These are phyloP conservation scores for Calonectria honghensis DNA, from an alignment of 2,329 filamentous ascomycete species.

Conservation along the genomic window DNA sequence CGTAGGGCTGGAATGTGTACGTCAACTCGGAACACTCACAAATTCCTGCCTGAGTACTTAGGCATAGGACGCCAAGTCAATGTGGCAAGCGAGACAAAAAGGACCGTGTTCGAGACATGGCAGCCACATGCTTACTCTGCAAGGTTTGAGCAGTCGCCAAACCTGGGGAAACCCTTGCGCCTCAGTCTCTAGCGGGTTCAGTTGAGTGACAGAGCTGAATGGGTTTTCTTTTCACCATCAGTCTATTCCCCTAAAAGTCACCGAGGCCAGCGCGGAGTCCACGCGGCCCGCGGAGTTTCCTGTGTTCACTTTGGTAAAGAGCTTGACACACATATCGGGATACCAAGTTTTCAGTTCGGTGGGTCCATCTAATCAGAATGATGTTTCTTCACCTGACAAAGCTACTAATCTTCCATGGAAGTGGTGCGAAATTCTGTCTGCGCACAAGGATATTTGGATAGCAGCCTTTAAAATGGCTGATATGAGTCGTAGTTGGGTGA, in stretches of 20 bases:
- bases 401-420: not conserved
- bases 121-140: not conserved
- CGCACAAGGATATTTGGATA: not conserved
- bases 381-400: not conserved
- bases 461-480: not conserved
- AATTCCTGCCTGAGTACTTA: conserved; percentile 1
- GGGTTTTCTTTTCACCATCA: not conserved
- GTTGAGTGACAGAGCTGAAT: not conserved
- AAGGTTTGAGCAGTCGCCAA: conserved; percentile 3
- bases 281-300: not conserved
- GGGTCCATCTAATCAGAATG: not conserved
- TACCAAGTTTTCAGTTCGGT: not conserved
- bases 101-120: not conserved
- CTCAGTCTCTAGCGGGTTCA: not conserved
- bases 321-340: not conserved
- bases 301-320: not conserved
- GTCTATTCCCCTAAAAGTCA: not conserved
- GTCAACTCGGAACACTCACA: not conserved
- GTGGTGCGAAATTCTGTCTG: not conserved
- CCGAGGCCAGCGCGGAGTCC: not conserved
- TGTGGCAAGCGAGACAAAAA: not conserved
- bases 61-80: not conserved
- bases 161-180: not conserved
- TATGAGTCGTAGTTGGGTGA: not conserved
- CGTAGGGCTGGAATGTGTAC: conserved; percentile 5